These are phyloP conservation scores for Cyberlindnera mycetangii DNA, from an alignment of 805 yeast genomes.

Conservation along the genomic window DNA sequence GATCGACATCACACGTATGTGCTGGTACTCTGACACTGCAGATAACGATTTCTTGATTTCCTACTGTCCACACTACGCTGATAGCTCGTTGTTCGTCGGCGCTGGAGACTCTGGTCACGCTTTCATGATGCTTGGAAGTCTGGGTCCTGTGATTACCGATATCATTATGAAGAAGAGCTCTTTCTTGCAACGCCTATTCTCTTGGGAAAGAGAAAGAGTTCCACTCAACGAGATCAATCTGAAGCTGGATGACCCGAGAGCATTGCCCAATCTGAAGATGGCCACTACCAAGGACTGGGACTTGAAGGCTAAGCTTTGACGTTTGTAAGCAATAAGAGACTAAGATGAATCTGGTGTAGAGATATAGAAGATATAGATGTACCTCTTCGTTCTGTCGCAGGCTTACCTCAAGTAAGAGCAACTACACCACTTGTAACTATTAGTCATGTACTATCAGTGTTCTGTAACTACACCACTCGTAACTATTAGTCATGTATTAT, in stretches of 20 bases:
- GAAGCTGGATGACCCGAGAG: slow-evolving; percentile 29
- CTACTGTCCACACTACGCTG: slow-evolving; percentile 30
- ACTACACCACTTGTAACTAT: too few species aligned
- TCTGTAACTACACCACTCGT: too few species aligned
- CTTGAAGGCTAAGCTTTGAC: not conserved
- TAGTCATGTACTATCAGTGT: too few species aligned
- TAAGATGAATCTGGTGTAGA: too few species aligned
- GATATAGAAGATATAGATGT: too few species aligned
- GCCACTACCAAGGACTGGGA: slow-evolving; percentile 27
- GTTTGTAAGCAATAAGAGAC: too few species aligned
- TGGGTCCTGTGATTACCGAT: slow-evolving; percentile 29
- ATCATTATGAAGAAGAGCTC: slow-evolving; percentile 18
- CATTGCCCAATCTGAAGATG: slow-evolving; percentile 25
- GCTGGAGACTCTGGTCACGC: slow-evolving; percentile 41
- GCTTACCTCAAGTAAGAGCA: too few species aligned
- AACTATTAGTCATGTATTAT: too few species aligned
- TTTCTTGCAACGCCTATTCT: slow-evolving; percentile 21
- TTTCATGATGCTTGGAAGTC: slow-evolving; percentile 35
- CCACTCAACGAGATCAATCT: slow-evolving; percentile 24
- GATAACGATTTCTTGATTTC: slow-evolving; percentile 36
- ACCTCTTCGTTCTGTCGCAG: too few species aligned
- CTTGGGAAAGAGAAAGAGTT: slow-evolving; percentile 30
- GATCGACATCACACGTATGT: slow-evolving; percentile 26
- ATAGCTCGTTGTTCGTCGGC: slow-evolving; percentile 31
- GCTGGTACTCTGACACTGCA: slow-evolving; percentile 37